phyloP scores from a whole-genome alignment of 495 filamentous ascomycete genomes.

The Evansstolkia leycettana region DNA sequence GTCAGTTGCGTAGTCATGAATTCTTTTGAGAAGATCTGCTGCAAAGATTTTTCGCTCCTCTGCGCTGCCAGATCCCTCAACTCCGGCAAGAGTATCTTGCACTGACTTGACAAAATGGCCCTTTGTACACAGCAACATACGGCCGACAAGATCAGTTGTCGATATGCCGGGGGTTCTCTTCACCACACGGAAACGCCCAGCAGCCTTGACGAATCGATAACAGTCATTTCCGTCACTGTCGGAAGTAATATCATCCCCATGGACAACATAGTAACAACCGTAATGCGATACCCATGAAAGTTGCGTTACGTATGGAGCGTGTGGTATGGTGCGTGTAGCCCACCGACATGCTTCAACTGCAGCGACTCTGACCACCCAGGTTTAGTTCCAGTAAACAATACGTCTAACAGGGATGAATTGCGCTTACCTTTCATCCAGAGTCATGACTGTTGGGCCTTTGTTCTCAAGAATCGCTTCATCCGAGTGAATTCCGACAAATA shows the following conservation, averaged over 20 bases:
- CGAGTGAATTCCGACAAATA: slow-evolving; percentile 85
- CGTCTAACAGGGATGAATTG: background rate
- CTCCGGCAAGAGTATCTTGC: slow-evolving; percentile 48
- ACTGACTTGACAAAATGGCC: slow-evolving; percentile 78
- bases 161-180: slow-evolving; percentile 94
- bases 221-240: slow-evolving; percentile 82
- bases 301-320: slow-evolving; percentile 90
- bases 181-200: slow-evolving; percentile 83
- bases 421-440: slow-evolving; percentile 65
- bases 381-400: slow-evolving; percentile 10
- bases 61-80: slow-evolving; percentile 56
- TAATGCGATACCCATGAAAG: slow-evolving; percentile 90
- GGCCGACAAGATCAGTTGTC: slow-evolving; percentile 91
- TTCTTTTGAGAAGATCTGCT: slow-evolving; percentile 52
- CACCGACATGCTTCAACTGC: slow-evolving; percentile 93
- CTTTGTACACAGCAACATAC: slow-evolving; percentile 89
- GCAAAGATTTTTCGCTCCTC: slow-evolving; percentile 52
- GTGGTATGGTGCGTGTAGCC: slow-evolving; percentile 68
- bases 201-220: slow-evolving; percentile 91
- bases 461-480: slow-evolving; percentile 91
- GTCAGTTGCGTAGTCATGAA: slow-evolving; percentile 78
- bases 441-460: slow-evolving; percentile 98
- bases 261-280: slow-evolving; percentile 83
- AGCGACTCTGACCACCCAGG: slow-evolving; percentile 41
- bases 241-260: slow-evolving; percentile 85